These are phyloP conservation scores for Geotrichum candidum DNA, from an alignment of 1,139 yeast species.

Conservation along the genomic window DNA sequence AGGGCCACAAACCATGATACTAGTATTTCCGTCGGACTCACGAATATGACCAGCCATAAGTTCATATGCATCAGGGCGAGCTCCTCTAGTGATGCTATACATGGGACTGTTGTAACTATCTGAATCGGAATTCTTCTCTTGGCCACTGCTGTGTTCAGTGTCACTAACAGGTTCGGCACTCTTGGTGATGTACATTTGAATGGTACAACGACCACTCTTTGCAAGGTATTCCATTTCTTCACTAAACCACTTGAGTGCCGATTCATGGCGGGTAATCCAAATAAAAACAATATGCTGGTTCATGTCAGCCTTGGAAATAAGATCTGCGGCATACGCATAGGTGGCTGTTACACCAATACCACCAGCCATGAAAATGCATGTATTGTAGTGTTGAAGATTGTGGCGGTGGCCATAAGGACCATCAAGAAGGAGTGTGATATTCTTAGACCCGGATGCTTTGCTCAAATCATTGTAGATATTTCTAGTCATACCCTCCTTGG, in stretches of 20 bases:
- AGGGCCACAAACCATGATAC: constrained; percentile 39
- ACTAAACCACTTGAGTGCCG: constrained; percentile 46
- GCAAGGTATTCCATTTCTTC: constrained; percentile 42
- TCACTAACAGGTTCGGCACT: neutral
- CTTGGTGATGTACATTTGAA: constrained; percentile 37
- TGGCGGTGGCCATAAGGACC: constrained; percentile 53
- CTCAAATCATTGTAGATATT: constrained; percentile 23
- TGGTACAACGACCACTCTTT: constrained; percentile 30
- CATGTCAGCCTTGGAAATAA: constrained; percentile 2
- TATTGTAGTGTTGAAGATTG: constrained; percentile 47
- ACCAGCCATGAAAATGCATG: constrained; percentile 49
- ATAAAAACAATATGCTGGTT: constrained; percentile 38
- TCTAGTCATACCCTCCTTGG: constrained; percentile 31
- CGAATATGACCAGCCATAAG: constrained; percentile 30
- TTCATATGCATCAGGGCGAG: constrained; percentile 37
- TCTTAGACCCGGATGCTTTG: neutral
- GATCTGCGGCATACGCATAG: constrained; percentile 26
- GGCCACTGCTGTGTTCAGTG: neutral
- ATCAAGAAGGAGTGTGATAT: constrained; percentile 45
- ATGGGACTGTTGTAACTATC: constrained; percentile 7
- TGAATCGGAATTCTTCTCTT: neutral
- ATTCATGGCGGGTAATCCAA: constrained; percentile 47
- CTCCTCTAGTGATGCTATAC: constrained; percentile 2
- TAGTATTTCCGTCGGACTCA: constrained; percentile 32
- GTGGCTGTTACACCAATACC: constrained; percentile 64